Evolutionary conservation across 768 basidiomycete genomes (phyloP).

Genomic region (Lactarius pseudohatsudake): DNA sequence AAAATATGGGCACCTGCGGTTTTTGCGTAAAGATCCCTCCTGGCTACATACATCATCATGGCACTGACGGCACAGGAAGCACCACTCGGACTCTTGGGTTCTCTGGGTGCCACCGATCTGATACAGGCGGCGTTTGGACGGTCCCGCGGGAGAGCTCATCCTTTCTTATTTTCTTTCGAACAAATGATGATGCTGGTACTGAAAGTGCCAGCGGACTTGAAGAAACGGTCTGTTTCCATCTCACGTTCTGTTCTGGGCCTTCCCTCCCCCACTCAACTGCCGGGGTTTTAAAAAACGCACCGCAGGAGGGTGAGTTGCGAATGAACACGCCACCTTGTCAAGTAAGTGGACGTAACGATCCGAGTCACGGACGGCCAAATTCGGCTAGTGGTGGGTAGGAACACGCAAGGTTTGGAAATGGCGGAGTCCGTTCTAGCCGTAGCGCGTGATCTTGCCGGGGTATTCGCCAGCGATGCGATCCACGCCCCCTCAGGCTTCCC

Average conservation of each 20-base stretch:
- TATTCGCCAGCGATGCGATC: slow-evolving; percentile 24
- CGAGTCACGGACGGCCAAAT: slow-evolving; percentile 26
- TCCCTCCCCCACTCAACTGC: slow-evolving; percentile 13
- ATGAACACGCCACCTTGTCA: slow-evolving; percentile 25
- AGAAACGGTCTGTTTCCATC: slow-evolving; percentile 13
- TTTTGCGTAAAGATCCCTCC: slow-evolving; percentile 12
- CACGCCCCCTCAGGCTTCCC: slow-evolving; percentile 6
- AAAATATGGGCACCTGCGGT: slow-evolving; percentile 2
- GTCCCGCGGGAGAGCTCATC: slow-evolving; percentile 24
- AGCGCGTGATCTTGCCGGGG: slow-evolving; percentile 25
- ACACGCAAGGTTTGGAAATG: slow-evolving; percentile 24
- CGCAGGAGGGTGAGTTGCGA: background rate
- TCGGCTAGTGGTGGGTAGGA: slow-evolving; percentile 24
- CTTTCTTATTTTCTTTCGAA: slow-evolving; percentile 18
- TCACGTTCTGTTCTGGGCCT: slow-evolving; percentile 21
- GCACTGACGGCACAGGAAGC: slow-evolving; percentile 27
- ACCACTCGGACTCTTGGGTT: slow-evolving; percentile 22
- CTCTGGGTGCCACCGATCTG: slow-evolving; percentile 28
- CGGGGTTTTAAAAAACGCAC: slow-evolving; percentile 24
- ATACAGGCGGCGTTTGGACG: slow-evolving; percentile 26
- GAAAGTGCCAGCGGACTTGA: slow-evolving; percentile 25
- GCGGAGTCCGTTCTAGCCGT: slow-evolving; percentile 26
- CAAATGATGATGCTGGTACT: slow-evolving; percentile 19
- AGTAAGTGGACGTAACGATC: slow-evolving; percentile 26
- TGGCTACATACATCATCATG: slow-evolving; percentile 19